These are phyloP conservation scores for Phytophthora pinifolia DNA, from an alignment of 352 stramenopile species.

Conservation along the genomic window DNA sequence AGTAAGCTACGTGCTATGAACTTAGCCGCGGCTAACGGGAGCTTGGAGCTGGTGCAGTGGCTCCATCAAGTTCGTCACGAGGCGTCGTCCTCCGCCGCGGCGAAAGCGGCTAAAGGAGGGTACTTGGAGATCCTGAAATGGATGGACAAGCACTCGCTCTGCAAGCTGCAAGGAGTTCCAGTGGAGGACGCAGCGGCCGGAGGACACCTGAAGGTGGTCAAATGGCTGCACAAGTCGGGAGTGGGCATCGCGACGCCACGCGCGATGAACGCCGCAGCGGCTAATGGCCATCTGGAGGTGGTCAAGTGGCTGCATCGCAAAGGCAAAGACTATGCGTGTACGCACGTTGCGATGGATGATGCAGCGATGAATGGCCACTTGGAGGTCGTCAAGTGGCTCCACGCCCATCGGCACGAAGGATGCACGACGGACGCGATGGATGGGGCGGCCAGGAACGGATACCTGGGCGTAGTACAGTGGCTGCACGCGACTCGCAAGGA, in stretches of 20 bases:
- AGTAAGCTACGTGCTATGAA: slow-evolving; percentile 32
- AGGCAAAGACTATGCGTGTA: slow-evolving; percentile 24
- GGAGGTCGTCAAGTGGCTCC: slow-evolving; percentile 38
- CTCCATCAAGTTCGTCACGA: slow-evolving; percentile 24
- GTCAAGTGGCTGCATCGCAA: slow-evolving; percentile 35
- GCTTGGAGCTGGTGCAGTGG: slow-evolving; percentile 33
- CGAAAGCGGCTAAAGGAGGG: slow-evolving; percentile 25
- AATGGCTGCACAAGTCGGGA: slow-evolving; percentile 33
- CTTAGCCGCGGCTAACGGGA: slow-evolving; percentile 30
- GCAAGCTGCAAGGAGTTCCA: slow-evolving; percentile 23
- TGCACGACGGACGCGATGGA: slow-evolving; percentile 34
- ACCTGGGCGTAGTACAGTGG: slow-evolving; percentile 29
- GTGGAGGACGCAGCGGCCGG: slow-evolving; percentile 22
- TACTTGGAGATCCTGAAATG: slow-evolving; percentile 33
- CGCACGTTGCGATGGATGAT: slow-evolving; percentile 38
- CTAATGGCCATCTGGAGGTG: slow-evolving; percentile 26
- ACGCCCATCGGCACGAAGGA: slow-evolving; percentile 18
- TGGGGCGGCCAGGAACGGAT: slow-evolving; percentile 27
- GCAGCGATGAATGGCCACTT: slow-evolving; percentile 41
- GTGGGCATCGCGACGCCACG: slow-evolving; percentile 27
- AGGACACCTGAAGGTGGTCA: slow-evolving; percentile 31
- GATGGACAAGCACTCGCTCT: slow-evolving; percentile 34
- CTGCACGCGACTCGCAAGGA: slow-evolving; percentile 33
- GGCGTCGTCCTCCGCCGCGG: slow-evolving; percentile 28
- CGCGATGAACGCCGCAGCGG: slow-evolving; percentile 28